Conservation (phyloP, 2,329 filamentous ascomycete genomes). For the Fusarium luffae region DNA sequence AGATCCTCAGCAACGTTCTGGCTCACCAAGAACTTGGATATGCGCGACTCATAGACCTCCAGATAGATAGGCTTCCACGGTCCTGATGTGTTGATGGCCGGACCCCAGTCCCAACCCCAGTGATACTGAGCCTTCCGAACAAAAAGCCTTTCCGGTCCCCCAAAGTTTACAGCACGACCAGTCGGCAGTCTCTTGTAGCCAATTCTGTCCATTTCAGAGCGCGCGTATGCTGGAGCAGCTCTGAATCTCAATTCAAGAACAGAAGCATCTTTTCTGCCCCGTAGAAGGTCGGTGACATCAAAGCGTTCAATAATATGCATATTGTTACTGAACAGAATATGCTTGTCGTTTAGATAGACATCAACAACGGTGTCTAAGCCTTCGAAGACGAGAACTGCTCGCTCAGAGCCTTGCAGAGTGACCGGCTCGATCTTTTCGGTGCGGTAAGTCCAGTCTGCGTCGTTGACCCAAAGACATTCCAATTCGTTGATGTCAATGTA, state of each 20-base stretch:
- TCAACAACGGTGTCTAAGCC: conserved; percentile 11
- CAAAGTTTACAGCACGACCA: neutral
- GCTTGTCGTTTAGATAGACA: neutral
- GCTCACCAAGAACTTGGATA: neutral
- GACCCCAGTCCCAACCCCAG: conserved; percentile 27
- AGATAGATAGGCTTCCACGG: conserved; percentile 4
- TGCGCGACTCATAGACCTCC: neutral
- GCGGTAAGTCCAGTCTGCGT: neutral
- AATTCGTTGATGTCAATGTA: conserved; percentile 15
- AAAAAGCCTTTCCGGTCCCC: neutral
- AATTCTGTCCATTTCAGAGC: neutral
- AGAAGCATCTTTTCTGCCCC: fast-evolving
- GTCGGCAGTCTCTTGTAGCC: neutral
- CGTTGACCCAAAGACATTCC: conserved; percentile 11
- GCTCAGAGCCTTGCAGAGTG: fast-evolving
- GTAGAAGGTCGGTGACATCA: neutral
- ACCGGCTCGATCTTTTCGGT: neutral
- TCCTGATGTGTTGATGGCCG: neutral
- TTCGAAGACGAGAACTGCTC: neutral
- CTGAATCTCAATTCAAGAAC: neutral
- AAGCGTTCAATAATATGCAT: too few relatives aligned
- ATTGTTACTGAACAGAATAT: conserved; percentile 5
- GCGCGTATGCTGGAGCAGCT: conserved; percentile 3
- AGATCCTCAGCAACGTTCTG: neutral
- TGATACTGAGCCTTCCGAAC: conserved; percentile 12